Evolutionary conservation across 2,329 filamentous ascomycete species (phyloP), one percentile per base, ranked within the genome.

Genomic region (Colletotrichum orbiculare): DNA sequence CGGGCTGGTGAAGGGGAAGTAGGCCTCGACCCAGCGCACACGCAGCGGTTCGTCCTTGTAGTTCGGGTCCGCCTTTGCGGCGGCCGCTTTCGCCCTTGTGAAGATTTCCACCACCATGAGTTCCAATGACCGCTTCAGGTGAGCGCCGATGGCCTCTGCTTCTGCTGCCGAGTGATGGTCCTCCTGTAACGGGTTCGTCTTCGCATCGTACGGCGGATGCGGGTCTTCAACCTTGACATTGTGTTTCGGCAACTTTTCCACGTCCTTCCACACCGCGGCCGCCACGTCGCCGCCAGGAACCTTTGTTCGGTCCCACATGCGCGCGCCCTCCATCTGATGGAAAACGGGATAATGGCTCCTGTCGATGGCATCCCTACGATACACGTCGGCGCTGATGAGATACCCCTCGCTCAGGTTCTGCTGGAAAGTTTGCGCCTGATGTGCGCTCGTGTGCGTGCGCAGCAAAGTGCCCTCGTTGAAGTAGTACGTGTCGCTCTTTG

Each of bases 241-340:
- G 74, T 97, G 93, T 66, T 81, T 85, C 8, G 94, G 93, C 38
- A 98, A 84, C 58, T 79, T 83, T 57, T 88, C 86, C 35, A 96
- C 71, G 73, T 97, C 93, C 41, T 84, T 84, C 80, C 85, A 87
- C 8, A 98, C 89, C 11, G 87, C 85, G 13, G 87, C 81, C 1
- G 86, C 86, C 15, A 94, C 75, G 68, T 91, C 85, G 15, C 83
- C 84, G 65, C 77, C 81, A 59, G 81, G 83, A 48, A 86, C 86
- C 75, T 81, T 85, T 35, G 75, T 82, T 9, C 93, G 87, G 74
- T 96, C 91, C 95, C 96, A 99, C 58, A 94, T 90, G 71, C 91
- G 86, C 8, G 95, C 95, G 11, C 94, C 95, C 77, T 99, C 96
- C 94, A 98, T 98, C 80, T 99, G 96, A 79, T 99, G 96, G 78